phyloP scores from a whole-genome alignment of 805 yeast genomes.

The Citeromyces matritensis region DNA sequence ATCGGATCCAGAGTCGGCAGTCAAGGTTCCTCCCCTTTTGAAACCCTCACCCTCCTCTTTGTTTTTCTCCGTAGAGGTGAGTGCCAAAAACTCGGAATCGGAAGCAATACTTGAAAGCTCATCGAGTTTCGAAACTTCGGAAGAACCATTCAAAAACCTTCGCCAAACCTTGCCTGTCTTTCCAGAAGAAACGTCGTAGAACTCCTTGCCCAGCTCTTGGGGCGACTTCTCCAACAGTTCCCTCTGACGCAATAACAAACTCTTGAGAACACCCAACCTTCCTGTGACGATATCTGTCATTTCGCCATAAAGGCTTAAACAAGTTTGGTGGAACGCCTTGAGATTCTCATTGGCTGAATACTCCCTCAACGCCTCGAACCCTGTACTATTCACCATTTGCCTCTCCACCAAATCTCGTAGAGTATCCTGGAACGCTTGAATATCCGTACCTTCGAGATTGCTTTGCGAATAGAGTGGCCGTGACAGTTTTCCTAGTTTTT shows the following conservation, averaged over 20 bases:
- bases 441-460: not conserved
- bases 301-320: slow-evolving; percentile 11
- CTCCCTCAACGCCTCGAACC: slow-evolving; percentile 10
- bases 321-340: slow-evolving; percentile 10
- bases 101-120: no score
- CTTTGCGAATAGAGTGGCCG: no score
- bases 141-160: slow-evolving; percentile 6
- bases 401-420: slow-evolving; percentile 16
- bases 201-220: not conserved
- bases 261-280: slow-evolving; percentile 16
- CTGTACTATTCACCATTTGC: slow-evolving; percentile 15
- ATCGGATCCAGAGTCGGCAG: no score
- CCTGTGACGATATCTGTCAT: slow-evolving; percentile 10
- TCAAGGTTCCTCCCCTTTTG: slow-evolving; percentile 4
- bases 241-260: slow-evolving; percentile 14
- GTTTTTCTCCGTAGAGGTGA: not conserved
- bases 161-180: slow-evolving; percentile 15
- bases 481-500: no score
- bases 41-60: slow-evolving; percentile 4
- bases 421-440: slow-evolving; percentile 3
- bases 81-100: not conserved
- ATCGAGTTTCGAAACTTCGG: no score
- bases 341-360: slow-evolving; percentile 11
- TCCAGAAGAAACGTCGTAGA: slow-evolving; percentile 12
- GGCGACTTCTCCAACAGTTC: slow-evolving; percentile 6